Evolutionary conservation across 164 flowering plant species (phyloP), one percentile per base, ranked within the genome.

Genomic region (Liquidambar formosana): DNA sequence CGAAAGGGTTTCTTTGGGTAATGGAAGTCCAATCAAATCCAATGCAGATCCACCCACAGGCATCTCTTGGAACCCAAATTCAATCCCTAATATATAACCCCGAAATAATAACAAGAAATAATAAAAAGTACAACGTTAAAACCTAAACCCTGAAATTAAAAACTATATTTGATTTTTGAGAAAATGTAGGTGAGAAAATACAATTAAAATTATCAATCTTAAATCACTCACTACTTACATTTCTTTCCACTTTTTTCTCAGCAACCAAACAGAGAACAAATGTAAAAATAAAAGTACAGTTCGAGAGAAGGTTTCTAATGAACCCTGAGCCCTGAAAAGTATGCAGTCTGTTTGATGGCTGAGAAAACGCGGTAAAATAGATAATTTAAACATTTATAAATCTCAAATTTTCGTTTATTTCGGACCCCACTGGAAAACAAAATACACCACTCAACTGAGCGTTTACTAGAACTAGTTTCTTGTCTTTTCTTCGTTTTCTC

Each of bases 11-110:
- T 93, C 97, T 25, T 91, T 88, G 0, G 99, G 99, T 71, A 95
- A 84, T 4, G 99, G 99, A 71, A 93, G 96, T 56, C 99, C 98
- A 1, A 83, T 80, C 68, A 84, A 81, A 82, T 95, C 99, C 49
- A 93, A 70, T 0, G 99, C 98, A 60, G 89, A 80, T 59, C 99
- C 99, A 27, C 98, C 98, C 75, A 94, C 66, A 4, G 89, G 95
- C 94, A 89, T 85, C 78, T 94, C 96, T 77, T 81, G 80, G 67
- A 86, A 95, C 68, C 41, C 64, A 74, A 95, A 86, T 45, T 85
- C 84, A 71, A 95, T 82, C 28, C 96, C 99, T 94, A 49, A 57
- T 46, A 15, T 0, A 25, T 8, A 9, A 49, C 5, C 64, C 22
- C 0, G 25, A 64, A 8, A 57, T 4, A 19, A n/a, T 46, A 28